These are phyloP conservation scores for Lolium rigidum DNA, from an alignment of 176 grass and related monocot species.

Conservation along the genomic window DNA sequence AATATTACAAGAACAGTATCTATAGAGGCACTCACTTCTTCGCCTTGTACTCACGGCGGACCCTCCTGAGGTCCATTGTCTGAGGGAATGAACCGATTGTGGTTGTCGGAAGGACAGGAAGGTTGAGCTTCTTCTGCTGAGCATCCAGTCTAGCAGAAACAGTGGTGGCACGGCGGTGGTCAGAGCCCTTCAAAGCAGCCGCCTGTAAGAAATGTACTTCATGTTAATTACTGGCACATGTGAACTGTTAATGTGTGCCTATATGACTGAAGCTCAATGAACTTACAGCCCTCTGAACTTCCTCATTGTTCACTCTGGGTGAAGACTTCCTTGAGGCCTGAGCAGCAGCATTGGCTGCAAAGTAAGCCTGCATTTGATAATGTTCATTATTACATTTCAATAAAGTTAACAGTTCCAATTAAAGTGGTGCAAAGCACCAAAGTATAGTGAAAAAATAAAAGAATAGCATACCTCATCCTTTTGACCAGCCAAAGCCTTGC, in stretches of 20 bases:
- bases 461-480: slow-evolving; percentile 70
- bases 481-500: slow-evolving; percentile 77
- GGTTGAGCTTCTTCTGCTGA: slow-evolving; percentile 97
- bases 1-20: neutral
- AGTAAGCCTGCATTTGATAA: slow-evolving; percentile 72
- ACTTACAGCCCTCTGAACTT: slow-evolving; percentile 94
- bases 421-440: neutral
- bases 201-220: slow-evolving; percentile 63
- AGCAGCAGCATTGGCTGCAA: slow-evolving; percentile 83
- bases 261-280: slow-evolving; percentile 20
- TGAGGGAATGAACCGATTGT: slow-evolving; percentile 97
- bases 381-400: slow-evolving; percentile 37
- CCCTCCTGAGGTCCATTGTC: slow-evolving; percentile 89
- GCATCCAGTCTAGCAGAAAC: slow-evolving; percentile 82
- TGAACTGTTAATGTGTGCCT: neutral
- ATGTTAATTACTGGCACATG: slow-evolving; percentile 30
- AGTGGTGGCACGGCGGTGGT: slow-evolving; percentile 81
- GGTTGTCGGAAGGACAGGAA: slow-evolving; percentile 89
- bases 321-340: slow-evolving; percentile 85
- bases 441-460: neutral
- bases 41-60: slow-evolving; percentile 93
- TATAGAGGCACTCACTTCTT: slow-evolving; percentile 65
- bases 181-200: slow-evolving; percentile 85
- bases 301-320: slow-evolving; percentile 89
- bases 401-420: slow-evolving; percentile 9